phyloP scores from a whole-genome alignment of 2,329 filamentous ascomycete genomes.

The Neoascochyta sp. region DNA sequence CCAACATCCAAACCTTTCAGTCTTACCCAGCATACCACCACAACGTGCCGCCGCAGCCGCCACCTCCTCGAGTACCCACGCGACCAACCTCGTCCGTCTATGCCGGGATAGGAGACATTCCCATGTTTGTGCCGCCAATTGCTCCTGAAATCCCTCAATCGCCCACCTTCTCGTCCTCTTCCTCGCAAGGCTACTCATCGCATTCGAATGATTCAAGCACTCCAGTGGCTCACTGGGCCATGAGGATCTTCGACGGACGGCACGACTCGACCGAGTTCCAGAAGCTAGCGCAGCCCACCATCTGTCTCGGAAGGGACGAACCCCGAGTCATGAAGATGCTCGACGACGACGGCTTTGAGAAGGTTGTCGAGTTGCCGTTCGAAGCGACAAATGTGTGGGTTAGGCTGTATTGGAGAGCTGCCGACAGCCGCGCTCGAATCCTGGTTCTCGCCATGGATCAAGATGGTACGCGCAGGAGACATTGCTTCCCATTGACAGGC shows the following conservation, averaged over 20 bases:
- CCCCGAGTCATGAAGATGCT: conserved; percentile 34
- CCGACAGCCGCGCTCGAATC: conserved; percentile 53
- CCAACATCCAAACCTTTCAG: conserved; percentile 23
- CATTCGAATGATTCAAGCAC: conserved; percentile 34
- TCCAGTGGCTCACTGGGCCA: conserved; percentile 42
- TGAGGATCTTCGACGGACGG: conserved; percentile 43
- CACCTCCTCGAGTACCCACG: conserved; percentile 5
- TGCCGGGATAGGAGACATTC: conserved; percentile 29
- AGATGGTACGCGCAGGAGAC: conserved; percentile 40
- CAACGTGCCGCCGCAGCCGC: conserved; percentile 10
- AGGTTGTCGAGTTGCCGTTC: conserved; percentile 45
- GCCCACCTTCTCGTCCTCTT: conserved; percentile 43
- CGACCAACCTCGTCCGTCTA: conserved; percentile 11
- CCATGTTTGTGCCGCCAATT: conserved; percentile 30
- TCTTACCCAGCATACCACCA: conserved; percentile 26
- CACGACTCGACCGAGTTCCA: conserved; percentile 39
- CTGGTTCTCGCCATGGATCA: conserved; percentile 48
- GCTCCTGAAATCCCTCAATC: conserved; percentile 41
- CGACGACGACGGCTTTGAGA: conserved; percentile 41
- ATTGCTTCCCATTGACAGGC: conserved; percentile 51
- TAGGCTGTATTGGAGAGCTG: conserved; percentile 50
- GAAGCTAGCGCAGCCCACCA: conserved; percentile 29
- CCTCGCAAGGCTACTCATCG: conserved; percentile 40
- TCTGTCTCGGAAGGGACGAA: conserved; percentile 37
- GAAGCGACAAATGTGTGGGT: conserved; percentile 47